Percentiles rank a stretch among this genome's conserved stretches.
Conservation (phyloP, 2,329 filamentous ascomycete species). For the Aphanoascus verrucosus region DNA sequence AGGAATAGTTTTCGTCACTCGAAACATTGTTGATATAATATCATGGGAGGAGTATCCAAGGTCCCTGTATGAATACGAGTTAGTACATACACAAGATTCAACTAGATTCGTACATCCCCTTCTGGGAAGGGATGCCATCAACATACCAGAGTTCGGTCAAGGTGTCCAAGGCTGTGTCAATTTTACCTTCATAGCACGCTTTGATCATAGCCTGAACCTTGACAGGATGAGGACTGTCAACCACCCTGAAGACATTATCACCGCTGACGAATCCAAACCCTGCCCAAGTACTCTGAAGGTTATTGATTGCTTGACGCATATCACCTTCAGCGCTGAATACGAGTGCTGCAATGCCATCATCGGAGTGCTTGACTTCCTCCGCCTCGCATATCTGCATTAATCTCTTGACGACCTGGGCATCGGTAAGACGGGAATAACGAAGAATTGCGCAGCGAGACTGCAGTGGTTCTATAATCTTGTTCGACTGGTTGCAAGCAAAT, state of each 20-base stretch:
- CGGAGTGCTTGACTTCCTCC: conserved; percentile 79
- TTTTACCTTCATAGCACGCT: conserved; percentile 82
- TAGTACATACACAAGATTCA: not conserved
- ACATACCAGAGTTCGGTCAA: conserved; percentile 75
- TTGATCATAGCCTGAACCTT: conserved; percentile 99
- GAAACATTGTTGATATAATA: conserved; percentile 98
- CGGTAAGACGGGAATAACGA: conserved; percentile 82
- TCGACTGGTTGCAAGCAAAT: conserved; percentile 96
- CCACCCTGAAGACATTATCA: conserved; percentile 95
- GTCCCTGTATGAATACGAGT: conserved; percentile 39
- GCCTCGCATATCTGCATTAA: conserved; percentile 86
- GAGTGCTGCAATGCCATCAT: conserved; percentile 88
- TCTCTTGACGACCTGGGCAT: conserved; percentile 82
- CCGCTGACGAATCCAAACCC: conserved; percentile 96
- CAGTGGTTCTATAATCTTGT: conserved; percentile 98
- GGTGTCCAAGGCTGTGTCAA: conserved; percentile 75
- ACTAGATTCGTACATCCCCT: not conserved
- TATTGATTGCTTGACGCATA: conserved; percentile 98
- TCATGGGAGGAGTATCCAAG: conserved; percentile 97
- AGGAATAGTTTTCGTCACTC: conserved; percentile 90
- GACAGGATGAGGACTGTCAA: conserved; percentile 92
- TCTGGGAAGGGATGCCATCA: not conserved
- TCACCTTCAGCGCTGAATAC: conserved; percentile 97
- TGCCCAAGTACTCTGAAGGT: conserved; percentile 82
- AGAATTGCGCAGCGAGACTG: conserved; percentile 95